Conservation (phyloP, 129 eudicot genomes). For the Ambrosia trifida region DNA sequence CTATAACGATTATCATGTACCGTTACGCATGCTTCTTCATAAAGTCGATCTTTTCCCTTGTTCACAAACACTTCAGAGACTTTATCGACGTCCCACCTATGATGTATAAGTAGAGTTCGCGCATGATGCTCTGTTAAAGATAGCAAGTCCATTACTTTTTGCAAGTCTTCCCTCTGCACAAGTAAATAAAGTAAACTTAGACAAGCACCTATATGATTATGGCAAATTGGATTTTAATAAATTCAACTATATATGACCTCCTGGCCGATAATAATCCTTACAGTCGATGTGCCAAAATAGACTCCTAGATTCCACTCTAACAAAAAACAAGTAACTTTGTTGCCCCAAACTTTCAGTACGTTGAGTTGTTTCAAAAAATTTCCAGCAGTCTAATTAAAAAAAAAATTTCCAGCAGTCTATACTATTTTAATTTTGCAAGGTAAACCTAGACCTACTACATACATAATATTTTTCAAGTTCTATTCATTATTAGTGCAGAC, state of each 20-base stretch:
- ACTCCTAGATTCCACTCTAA: too few relatives aligned
- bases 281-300: too few relatives aligned
- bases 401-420: too few relatives aligned
- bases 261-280: too few relatives aligned
- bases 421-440: conserved; percentile 64
- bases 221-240: too few relatives aligned
- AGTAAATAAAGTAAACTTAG: background rate
- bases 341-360: too few relatives aligned
- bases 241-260: too few relatives aligned
- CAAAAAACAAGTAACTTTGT: too few relatives aligned
- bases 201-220: background rate
- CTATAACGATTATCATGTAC: conserved; percentile 19
- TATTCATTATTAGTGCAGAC: background rate
- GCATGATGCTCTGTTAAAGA: conserved; percentile 71
- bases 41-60: conserved; percentile 55
- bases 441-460: conserved; percentile 17
- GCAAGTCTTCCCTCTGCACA: conserved; percentile 62
- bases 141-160: conserved; percentile 71
- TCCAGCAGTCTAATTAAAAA: too few relatives aligned
- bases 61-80: conserved; percentile 46
- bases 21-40: conserved; percentile 54
- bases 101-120: conserved; percentile 72
- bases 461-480: background rate
- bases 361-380: too few relatives aligned
- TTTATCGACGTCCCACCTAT: conserved; percentile 70